Conservation (phyloP, 148 eudicot genomes). For the Fagopyrum tataricum region DNA sequence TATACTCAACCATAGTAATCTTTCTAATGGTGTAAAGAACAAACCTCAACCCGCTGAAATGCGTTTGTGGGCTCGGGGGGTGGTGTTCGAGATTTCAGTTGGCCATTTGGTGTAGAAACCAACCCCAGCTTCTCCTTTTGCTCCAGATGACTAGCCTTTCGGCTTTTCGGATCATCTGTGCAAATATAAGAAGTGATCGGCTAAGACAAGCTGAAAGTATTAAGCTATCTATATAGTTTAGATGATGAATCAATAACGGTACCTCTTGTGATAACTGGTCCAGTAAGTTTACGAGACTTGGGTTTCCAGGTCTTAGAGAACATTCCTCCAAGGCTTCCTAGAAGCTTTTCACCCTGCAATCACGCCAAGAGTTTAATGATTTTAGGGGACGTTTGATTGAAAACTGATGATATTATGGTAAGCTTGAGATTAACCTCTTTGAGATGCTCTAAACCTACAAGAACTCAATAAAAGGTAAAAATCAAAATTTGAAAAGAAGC, state of each 20-base stretch:
- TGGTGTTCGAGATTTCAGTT: conserved; percentile 41
- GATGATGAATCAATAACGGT: conserved; percentile 1
- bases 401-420: too few relatives aligned
- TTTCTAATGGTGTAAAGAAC: conserved; percentile 1
- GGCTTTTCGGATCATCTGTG: conserved; percentile 60
- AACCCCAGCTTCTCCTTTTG: conserved; percentile 83
- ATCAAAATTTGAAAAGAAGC: background rate
- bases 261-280: conserved; percentile 74
- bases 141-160: conserved; percentile 67
- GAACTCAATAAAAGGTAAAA: background rate
- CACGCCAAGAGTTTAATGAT: background rate
- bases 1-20: too few relatives aligned
- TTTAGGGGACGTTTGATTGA: too few relatives aligned
- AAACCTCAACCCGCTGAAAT: conserved; percentile 82
- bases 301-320: conserved; percentile 98
- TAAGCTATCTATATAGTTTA: background rate
- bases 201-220: background rate
- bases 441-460: background rate
- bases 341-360: conserved; percentile 81
- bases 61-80: conserved; percentile 74
- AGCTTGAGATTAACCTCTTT: too few relatives aligned
- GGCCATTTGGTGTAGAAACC: conserved; percentile 42
- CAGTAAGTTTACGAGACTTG: conserved; percentile 51
- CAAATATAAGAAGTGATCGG: conserved; percentile 1
- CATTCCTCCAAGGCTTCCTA: conserved; percentile 93